Percentiles rank a stretch among this genome's conserved stretches.
phyloP scores from a whole-genome alignment of 768 basidiomycete genomes.

The Austroboletus festivus region DNA sequence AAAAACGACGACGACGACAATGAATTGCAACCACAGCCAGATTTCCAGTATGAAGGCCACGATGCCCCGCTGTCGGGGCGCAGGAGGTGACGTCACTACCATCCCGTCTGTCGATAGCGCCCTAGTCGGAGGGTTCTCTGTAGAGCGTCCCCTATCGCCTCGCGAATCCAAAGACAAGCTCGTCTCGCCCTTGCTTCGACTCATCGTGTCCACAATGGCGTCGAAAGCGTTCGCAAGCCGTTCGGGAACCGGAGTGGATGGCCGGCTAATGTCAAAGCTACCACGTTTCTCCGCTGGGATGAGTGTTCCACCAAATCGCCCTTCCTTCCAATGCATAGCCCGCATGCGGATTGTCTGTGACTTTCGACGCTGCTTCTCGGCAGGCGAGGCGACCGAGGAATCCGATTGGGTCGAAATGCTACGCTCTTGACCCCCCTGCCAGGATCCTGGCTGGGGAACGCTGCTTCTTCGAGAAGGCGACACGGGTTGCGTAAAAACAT shows the following conservation, averaged over 20 bases:
- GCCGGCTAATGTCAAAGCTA: slow-evolving; percentile 19
- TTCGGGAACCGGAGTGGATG: slow-evolving; percentile 36
- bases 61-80: slow-evolving; percentile 32
- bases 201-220: slow-evolving; percentile 43
- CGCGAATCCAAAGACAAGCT: slow-evolving; percentile 8
- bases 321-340: slow-evolving; percentile 57
- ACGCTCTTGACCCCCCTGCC: slow-evolving; percentile 9
- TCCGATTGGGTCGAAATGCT: slow-evolving; percentile 27
- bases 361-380: slow-evolving; percentile 34
- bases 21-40: slow-evolving; percentile 85
- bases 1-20: slow-evolving; percentile 70
- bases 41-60: slow-evolving; percentile 59
- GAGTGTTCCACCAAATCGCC: slow-evolving; percentile 44
- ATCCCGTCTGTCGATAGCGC: slow-evolving; percentile 4
- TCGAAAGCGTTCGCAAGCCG: slow-evolving; percentile 44
- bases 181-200: slow-evolving; percentile 16
- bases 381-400: slow-evolving; percentile 13
- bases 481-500: slow-evolving; percentile 2
- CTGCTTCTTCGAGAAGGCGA: slow-evolving; percentile 8
- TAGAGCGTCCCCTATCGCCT: slow-evolving; percentile 6
- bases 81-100: slow-evolving; percentile 10
- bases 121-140: neutral
- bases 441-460: slow-evolving; percentile 5
- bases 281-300: slow-evolving; percentile 16
- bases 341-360: slow-evolving; percentile 55